Percentiles rank a stretch among this genome's conserved stretches.
phyloP scores from a whole-genome alignment of 805 yeast genomes.

The Candida bentonensis region DNA sequence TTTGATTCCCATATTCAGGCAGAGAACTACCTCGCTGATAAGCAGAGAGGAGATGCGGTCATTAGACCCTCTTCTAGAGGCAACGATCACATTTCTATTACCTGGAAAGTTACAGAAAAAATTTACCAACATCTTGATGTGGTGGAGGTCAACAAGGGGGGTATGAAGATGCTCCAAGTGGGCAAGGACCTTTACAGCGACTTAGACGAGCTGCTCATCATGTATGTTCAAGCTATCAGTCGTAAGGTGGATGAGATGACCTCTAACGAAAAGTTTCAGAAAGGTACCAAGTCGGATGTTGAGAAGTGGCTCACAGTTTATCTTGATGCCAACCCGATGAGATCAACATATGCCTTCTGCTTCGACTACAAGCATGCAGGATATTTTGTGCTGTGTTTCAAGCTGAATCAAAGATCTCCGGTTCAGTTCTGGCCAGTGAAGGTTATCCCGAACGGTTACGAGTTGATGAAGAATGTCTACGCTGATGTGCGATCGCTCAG shows the following conservation, averaged over 20 bases:
- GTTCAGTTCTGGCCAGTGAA: conserved; percentile 81
- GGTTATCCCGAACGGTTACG: conserved; percentile 79
- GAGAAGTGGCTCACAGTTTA: conserved; percentile 78
- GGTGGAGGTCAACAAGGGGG: conserved; percentile 55
- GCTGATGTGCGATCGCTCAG: conserved; percentile 82
- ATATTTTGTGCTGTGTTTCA: conserved; percentile 79
- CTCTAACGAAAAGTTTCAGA: conserved; percentile 75
- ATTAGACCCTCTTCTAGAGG: conserved; percentile 93
- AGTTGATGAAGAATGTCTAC: conserved; percentile 63
- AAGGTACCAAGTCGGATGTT: conserved; percentile 66
- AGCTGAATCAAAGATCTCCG: conserved; percentile 35
- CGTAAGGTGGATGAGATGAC: conserved; percentile 73
- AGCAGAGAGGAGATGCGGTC: conserved; percentile 81
- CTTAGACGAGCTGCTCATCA: conserved; percentile 83
- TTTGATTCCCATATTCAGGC: conserved; percentile 70
- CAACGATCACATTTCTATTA: conserved; percentile 71
- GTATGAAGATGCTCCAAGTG: conserved; percentile 46
- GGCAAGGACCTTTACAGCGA: conserved; percentile 66
- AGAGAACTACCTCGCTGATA: conserved; percentile 80
- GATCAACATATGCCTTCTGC: conserved; percentile 84
- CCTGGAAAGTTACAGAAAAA: conserved; percentile 92
- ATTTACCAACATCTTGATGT: conserved; percentile 86
- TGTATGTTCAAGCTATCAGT: conserved; percentile 73
- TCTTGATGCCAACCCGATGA: conserved; percentile 79
- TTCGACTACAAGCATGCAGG: conserved; percentile 87